These are phyloP conservation scores for Celoporthe dispersa DNA, from an alignment of 2,329 filamentous ascomycete genomes.

Conservation along the genomic window DNA sequence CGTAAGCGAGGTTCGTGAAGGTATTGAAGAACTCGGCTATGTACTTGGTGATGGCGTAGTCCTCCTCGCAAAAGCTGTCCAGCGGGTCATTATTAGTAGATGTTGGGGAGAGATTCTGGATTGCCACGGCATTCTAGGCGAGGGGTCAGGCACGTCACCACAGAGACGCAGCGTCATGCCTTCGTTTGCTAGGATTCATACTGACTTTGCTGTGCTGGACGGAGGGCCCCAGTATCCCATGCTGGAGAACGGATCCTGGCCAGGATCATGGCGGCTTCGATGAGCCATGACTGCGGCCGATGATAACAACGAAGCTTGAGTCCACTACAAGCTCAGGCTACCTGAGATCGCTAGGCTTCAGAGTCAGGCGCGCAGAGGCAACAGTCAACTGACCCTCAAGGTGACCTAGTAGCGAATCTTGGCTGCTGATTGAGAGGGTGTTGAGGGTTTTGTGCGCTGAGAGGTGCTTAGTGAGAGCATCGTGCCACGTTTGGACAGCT, in stretches of 20 bases:
- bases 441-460: background rate
- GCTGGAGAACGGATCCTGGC: slow-evolving; percentile 33
- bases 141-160: background rate
- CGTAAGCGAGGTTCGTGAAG: slow-evolving; percentile 22
- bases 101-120: background rate
- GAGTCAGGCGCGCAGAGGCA: background rate
- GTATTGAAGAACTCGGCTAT: slow-evolving; percentile 25
- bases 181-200: background rate
- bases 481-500: background rate
- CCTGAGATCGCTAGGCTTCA: background rate
- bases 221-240: slow-evolving; percentile 38
- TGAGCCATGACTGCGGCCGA: slow-evolving; percentile 34
- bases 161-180: background rate
- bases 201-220: slow-evolving; percentile 40
- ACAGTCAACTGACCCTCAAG: background rate
- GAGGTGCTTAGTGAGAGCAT: background rate
- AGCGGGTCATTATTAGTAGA: background rate
- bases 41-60: slow-evolving; percentile 19
- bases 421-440: no score
- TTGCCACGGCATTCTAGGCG: background rate
- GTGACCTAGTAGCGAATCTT: background rate
- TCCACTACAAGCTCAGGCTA: background rate
- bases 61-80: slow-evolving; percentile 40
- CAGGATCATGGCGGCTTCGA: slow-evolving; percentile 36
- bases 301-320: background rate